Conservation (phyloP, 2,329 filamentous ascomycete genomes). For the Apiospora koreana region DNA sequence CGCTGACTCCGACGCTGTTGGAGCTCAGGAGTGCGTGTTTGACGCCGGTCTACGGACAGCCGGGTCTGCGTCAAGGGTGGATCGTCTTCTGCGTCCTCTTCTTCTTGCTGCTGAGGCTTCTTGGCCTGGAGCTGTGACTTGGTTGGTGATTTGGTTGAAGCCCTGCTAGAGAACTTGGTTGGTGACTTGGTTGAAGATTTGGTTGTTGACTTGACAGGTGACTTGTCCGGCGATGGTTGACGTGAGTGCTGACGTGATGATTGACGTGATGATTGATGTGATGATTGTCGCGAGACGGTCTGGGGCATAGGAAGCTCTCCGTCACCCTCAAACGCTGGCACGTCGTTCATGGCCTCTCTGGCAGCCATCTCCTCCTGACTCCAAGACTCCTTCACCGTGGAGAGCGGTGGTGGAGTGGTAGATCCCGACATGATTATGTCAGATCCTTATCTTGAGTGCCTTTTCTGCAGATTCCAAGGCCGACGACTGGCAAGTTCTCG, state of each 20-base stretch:
- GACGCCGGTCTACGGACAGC: slow-evolving; percentile 24
- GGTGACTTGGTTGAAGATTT: background rate
- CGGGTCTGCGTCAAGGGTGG: slow-evolving; percentile 13
- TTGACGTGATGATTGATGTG: background rate
- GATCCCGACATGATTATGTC: background rate
- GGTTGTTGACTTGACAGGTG: background rate
- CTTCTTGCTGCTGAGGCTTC: slow-evolving; percentile 4
- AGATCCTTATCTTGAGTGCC: background rate
- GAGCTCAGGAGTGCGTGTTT: slow-evolving; percentile 33
- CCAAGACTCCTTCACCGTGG: slow-evolving; percentile 3
- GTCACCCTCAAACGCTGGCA: background rate
- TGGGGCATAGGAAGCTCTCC: background rate
- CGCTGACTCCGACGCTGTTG: slow-evolving; percentile 39
- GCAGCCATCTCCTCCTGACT: slow-evolving; percentile 13
- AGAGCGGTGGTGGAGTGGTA: slow-evolving; percentile 10
- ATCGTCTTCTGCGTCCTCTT: background rate
- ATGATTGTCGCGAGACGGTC: background rate
- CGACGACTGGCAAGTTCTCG: background rate
- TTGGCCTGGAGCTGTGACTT: background rate
- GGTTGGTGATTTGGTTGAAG: slow-evolving; percentile 9
- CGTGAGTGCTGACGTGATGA: background rate
- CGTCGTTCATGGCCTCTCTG: slow-evolving; percentile 8
- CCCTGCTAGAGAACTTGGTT: background rate
- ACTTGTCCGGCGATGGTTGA: slow-evolving; percentile 2
- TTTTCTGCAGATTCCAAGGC: background rate